These are phyloP conservation scores for Rhododendron vialii DNA, from an alignment of 148 eudicot genomes.

Conservation along the genomic window DNA sequence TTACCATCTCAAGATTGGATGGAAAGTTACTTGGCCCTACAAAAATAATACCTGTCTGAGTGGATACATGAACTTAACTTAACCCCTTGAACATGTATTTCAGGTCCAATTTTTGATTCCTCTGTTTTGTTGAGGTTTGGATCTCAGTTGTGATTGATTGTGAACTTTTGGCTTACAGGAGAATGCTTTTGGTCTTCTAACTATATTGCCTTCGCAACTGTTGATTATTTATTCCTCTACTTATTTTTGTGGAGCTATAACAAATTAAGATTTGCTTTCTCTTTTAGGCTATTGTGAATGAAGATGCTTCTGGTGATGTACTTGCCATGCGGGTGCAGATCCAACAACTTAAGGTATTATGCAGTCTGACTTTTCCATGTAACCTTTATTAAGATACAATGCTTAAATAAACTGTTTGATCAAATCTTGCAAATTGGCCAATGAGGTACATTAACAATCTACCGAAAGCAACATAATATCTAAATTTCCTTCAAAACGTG, in stretches of 20 bases:
- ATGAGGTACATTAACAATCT: background rate
- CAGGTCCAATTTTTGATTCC: background rate
- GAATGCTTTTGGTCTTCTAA: background rate
- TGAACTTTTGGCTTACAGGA: background rate
- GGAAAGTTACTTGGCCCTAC: background rate
- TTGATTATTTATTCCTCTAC: background rate
- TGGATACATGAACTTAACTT: background rate
- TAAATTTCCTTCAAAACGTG: background rate
- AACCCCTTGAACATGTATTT: background rate
- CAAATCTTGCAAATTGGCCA: background rate
- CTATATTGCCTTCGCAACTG: background rate
- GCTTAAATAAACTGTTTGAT: background rate
- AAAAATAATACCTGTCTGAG: background rate
- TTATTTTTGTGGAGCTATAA: background rate
- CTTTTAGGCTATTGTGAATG: conserved; percentile 85
- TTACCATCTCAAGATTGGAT: background rate
- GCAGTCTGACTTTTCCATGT: background rate
- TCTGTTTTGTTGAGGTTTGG: background rate
- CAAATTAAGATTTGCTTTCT: background rate
- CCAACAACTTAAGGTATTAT: conserved; percentile 84
- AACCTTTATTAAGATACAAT: background rate
- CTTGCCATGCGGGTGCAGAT: conserved; percentile 92
- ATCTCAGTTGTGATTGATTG: background rate
- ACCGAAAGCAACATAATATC: background rate
- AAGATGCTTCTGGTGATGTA: conserved; percentile 99